Evolutionary conservation across 176 grass and related monocot species (phyloP), one percentile per base, ranked within the genome.

Genomic region (Juncus inflexus): DNA sequence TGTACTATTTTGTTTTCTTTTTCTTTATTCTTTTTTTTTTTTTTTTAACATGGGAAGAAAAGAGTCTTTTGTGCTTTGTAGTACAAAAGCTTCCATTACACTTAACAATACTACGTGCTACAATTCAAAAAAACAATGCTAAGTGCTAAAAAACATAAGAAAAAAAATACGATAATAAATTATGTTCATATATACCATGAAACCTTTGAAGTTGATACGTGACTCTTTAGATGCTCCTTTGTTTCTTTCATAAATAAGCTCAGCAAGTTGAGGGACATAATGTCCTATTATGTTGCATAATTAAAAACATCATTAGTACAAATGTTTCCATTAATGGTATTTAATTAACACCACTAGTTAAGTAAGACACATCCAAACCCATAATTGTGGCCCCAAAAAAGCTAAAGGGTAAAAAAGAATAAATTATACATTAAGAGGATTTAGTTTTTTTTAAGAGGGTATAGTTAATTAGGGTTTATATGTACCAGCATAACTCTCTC

Each of bases 401-500:
- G 14, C 4, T 69, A 57, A 6, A 70, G 56, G 42, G 28, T 5
- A 70, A 70, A 45, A 2, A 55, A 68, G 38, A 53, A 40, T 7
- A 51, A 66, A 52, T 15, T 2, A 54, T 37, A 39, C 13, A 66
- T 3, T 50, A 12, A 66, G 54, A 64, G 39, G 12, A 4, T 12
- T 14, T 15, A 45, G 15, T 50, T 12, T 35, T 3, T 37, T 53
- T 42, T 15, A 10, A 40, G 73, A 12, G 15, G 64, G 19, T 28
- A 28, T 28, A 14, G 13, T 39, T 63, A 12, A 15, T 5, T 53
- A 15, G 10, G 15, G 13, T 13, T 4, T 50, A 5, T 76, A 47
- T 5, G 9, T 47, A 96, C 92, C 92, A 10, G 92, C 92, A 5
- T 96, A 96, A 70, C 92, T 96, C 84, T 96, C 87, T 42, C 92